Evolutionary conservation across 2,329 filamentous ascomycete genomes (phyloP), one percentile per base, ranked within the genome.

Genomic region (Sclerotinia spermophila): DNA sequence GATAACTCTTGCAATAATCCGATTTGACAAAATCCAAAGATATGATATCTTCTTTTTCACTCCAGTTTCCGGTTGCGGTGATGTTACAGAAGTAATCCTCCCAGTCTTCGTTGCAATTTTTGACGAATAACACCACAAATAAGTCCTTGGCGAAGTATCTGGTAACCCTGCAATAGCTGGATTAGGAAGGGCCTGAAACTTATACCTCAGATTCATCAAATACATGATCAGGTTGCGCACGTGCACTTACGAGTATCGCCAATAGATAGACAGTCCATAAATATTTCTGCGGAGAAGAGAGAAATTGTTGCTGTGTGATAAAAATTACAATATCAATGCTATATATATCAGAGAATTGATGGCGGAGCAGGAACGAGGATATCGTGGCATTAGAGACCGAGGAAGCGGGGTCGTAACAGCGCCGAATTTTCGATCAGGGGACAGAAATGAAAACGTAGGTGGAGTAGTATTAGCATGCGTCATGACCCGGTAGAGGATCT

Each of bases 201-300:
- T 1, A 2, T 15, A 2, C 27, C 0, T 53, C 1, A 0, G 8
- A 7, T 3, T 53, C n/a, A 2, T 27, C 40, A 17, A 53, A 24
- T n/a, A 27, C n/a, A 30, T 8, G 1, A 44, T 44, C 8, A 44
- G 42, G 19, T 44, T 6, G 0, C 19, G 19, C 19, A 44, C 42
- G 19, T 44, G 8, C 5, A 44, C 15, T 3, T 45, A 21, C 21
- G 6, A 24, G 24, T 45, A 45, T 45, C 24, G 19, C 19, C 19
- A 24, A 24, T 1, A 48, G 11, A 48, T 2, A n/a, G n/a, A 5
- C 24, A 27, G 5, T 27, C n/a, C 13, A 17, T 13, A 53, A 7
- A 3, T 27, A 27, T 8, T 53, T 5, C 13, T 6, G 0, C 3
- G 6, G n/a, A 3, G 6, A 53, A 27, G n/a, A 30, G 1, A 17